Base-by-base conservation (phyloP, 2,329 filamentous ascomycete species). In the Calonectria hongkongensis region DNA sequence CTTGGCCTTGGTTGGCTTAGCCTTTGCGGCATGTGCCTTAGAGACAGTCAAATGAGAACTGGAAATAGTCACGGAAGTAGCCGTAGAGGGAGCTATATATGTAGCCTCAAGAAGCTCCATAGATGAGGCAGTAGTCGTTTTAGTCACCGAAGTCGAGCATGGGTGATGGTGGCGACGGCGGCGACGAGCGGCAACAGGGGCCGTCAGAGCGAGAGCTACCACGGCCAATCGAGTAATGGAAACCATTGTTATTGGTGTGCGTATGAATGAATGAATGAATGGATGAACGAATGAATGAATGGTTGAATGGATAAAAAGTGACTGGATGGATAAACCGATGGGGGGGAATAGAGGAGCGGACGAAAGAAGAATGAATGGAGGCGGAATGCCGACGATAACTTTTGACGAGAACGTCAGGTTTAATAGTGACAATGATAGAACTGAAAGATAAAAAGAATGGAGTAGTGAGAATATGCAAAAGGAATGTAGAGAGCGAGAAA, bases 191-290 rank as follows among this genome's bases (percentile, higher is more conserved):
- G 66, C 72, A 58, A 74, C 66, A 15, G 70, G 71, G 41, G 63
- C 60, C 28, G 66, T 68, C 33, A 78, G 66, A 45, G 75, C 70
- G 16, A 79, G 58, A n/a, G 73, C 64, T 50, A 62, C 50, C 45
- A 79, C 47, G 45, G 66, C 70, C 39, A 77, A 21, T n/a, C 43
- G 70, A 21, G 68, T 72, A n/a, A 77, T 39, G 15, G 66, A 60
- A 39, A 78, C 72, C 78, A 79, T 79, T 70, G 13, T 73, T 58
- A 4, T n/a, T 41, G 54, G 12, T 25, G 36, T 39, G 25, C 15
- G 54, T 60, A 16, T 1, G 21, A 41, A 10, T 18, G 48, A 18
- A 25, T 25, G 25, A 36, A n/a, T 65, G 41, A 50, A 30, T n/a
- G n/a, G n/a, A n/a, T 16, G 33, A 47, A 47, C 30, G 30, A 45